Evolutionary conservation across 495 filamentous ascomycete species (phyloP).

Genomic region (Xylaria scruposa): DNA sequence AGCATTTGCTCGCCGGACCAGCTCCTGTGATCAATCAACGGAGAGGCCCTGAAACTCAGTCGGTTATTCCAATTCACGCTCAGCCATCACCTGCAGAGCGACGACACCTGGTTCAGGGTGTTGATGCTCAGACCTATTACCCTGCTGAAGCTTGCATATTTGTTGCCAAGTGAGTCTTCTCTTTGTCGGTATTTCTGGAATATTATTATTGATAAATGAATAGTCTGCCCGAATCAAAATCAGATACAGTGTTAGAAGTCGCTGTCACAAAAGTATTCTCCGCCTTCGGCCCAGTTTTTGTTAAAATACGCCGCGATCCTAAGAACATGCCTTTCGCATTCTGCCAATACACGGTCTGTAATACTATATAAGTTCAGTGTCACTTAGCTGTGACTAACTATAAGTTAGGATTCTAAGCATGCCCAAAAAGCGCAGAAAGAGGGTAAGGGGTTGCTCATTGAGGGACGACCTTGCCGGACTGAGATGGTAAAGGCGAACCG

Average conservation of each 20-base stretch:
- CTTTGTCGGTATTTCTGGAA: slow-evolving; percentile 5
- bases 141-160: slow-evolving; percentile 65
- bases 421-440: slow-evolving; percentile 55
- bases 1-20: slow-evolving; percentile 2
- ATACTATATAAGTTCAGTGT: background rate
- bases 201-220: slow-evolving; percentile 17
- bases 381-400: slow-evolving; percentile 24
- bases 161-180: slow-evolving; percentile 66
- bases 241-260: slow-evolving; percentile 58
- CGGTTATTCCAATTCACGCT: slow-evolving; percentile 17
- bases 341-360: slow-evolving; percentile 64
- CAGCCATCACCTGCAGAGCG: slow-evolving; percentile 22
- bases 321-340: slow-evolving; percentile 69
- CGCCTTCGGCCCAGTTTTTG: slow-evolving; percentile 61
- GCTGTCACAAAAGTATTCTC: slow-evolving; percentile 60
- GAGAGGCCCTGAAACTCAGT: background rate
- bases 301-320: slow-evolving; percentile 66
- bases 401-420: slow-evolving; percentile 45
- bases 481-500: slow-evolving; percentile 64
- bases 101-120: slow-evolving; percentile 34
- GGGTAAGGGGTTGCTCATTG: slow-evolving; percentile 55
- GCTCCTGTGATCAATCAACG: slow-evolving; percentile 18
- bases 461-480: slow-evolving; percentile 63
- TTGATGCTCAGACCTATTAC: slow-evolving; percentile 65
- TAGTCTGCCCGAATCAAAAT: slow-evolving; percentile 51